Evolutionary conservation across 257 asterid species (phyloP), one percentile per base, ranked within the genome.

Genomic region (Leptodermis oblonga): DNA sequence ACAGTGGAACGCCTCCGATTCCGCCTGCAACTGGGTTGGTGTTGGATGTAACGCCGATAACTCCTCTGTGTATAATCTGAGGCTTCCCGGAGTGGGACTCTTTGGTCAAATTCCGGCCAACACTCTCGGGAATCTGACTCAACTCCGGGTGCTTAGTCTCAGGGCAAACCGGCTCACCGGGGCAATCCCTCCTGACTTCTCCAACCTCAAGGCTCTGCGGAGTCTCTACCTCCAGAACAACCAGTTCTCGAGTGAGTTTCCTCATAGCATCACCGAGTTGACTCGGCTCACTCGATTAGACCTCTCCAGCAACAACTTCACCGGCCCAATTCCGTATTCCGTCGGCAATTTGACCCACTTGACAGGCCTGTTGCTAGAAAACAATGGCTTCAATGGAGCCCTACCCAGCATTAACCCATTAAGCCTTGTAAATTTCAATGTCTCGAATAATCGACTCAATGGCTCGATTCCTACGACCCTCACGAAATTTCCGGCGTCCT

Each of bases 21-120:
- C 99, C 0, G 91, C 88, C 7, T 94, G 99, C 73, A 14, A 70
- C 30, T 94, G 97, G 97, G 79, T 85, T 15, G 99, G 99, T 7
- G 92, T 94, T 22, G 81, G 10, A 51, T 94, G 97, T 77, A 88
- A 89, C 70, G 39, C 88, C 15, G 73, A 84, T 23, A 84, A 83
- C 25, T 79, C 97, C 14, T 89, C 80, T 15, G 96, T 94, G 0
- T 70, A 76, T 62, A 76, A 36, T 61, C 82, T 94, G 36, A 71
- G 99, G 36, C 91, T 94, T 22, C 99, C 99, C 55, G 99, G 92
- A 11, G 90, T 84, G 2, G 99, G 97, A 15, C 89, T 94, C 20
- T 82, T 91, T 14, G 99, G 99, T 6, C 74, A 70, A 56, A 91
- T 94, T 68, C 98, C 96, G 55, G 56, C 82, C 0, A 75, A 85